Conservation (phyloP, 2,329 filamentous ascomycete genomes). For the Trichoderma endophyticum region DNA sequence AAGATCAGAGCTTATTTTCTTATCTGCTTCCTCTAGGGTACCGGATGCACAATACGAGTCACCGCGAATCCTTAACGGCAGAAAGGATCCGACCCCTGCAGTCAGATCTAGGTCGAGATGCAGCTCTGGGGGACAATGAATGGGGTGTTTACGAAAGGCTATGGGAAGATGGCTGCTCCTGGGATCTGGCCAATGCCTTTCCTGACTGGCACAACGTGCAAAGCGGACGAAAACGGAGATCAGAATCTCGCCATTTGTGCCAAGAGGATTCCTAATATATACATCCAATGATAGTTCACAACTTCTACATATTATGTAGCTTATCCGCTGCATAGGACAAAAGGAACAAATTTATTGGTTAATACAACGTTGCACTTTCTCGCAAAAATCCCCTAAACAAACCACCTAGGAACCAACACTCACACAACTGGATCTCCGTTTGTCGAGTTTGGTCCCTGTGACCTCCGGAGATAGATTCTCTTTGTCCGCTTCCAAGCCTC, state of each 20-base stretch:
- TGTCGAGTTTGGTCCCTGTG: neutral
- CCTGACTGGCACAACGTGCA: neutral
- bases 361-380: neutral
- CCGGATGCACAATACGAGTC: neutral
- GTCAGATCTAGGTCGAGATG: neutral
- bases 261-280: neutral
- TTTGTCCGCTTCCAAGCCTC: slow-evolving; percentile 69
- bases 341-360: neutral
- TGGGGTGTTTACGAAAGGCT: neutral
- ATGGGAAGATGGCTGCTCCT: neutral
- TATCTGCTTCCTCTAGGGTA: neutral
- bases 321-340: neutral
- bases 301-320: neutral
- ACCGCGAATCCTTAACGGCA: neutral
- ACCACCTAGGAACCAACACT: neutral
- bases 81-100: neutral
- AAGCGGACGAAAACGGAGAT: no score
- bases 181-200: neutral
- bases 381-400: neutral
- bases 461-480: slow-evolving; percentile 48
- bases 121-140: neutral
- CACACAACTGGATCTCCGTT: neutral
- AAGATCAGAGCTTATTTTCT: slow-evolving; percentile 14
- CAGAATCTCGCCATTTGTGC: neutral
- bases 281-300: neutral